Base-by-base conservation (phyloP, 257 asterid genomes). In the Mitragyna speciosa region DNA sequence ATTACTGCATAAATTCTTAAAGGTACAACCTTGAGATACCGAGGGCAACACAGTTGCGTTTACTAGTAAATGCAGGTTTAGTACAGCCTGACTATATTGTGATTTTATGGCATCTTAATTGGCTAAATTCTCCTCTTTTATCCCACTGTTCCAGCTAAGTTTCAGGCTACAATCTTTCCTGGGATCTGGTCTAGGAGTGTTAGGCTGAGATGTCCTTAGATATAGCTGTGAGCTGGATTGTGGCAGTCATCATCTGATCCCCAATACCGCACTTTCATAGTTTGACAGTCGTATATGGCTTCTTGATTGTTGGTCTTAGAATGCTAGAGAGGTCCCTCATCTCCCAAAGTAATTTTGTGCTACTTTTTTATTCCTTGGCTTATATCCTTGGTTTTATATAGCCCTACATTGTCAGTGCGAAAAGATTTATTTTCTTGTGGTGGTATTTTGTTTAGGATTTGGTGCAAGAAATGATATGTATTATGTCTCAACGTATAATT, bases 101-200 rank as follows among this genome's bases (percentile, higher is more conserved):
- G 52, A 74, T 31, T 31, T 54, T 74, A 54, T 41, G 48, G 52
- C 48, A 73, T 43, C 30, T 74, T 51, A 51, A 17, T 54, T 39
- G 43, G 69, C 47, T 36, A 30, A 74, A 54, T 54, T 73, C 19
- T 49, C 56, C 24, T 43, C 30, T 26, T 78, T 49, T 54, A 3
- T 26, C 11, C 6, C 2, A 22, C 30, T 58, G 33, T 36, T 71
- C 70, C 73, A 54, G 72, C 76, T 36, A 80, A 64, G 49, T 67
- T 31, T 45, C 75, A 52, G 81, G 73, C 82, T 78, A 82, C 76
- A 65, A 66, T 67, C 75, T 51, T 69, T 58, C 66, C 78, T 78
- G 79, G 77, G 77, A 82, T 82, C 77, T 58, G 61, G 45, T 64
- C 79, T 76, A 76, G 24, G 5, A 63, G 17, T 26, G 68, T 63